Evolutionary conservation across 257 asterid genomes (phyloP).

Genomic region (Ballota nigra): DNA sequence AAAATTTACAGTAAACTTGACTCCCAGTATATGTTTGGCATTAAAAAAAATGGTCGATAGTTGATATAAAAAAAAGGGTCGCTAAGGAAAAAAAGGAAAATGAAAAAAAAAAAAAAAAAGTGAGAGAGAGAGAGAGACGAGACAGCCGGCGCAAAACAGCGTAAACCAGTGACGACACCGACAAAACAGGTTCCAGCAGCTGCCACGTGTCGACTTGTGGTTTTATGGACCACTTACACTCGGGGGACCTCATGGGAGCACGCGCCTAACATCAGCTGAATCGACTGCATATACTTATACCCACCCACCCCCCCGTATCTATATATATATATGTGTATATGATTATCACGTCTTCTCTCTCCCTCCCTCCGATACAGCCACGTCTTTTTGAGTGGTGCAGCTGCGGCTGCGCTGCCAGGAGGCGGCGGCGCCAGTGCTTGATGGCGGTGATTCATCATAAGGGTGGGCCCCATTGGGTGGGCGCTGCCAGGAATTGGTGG

Average conservation of each 20-base stretch:
- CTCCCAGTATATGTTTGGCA: too few relatives aligned
- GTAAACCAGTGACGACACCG: not conserved
- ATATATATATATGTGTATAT: not conserved
- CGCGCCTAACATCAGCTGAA: slow-evolving; percentile 13
- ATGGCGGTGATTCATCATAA: slow-evolving; percentile 1
- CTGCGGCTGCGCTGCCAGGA: slow-evolving; percentile 19
- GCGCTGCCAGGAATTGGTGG: slow-evolving; percentile 5
- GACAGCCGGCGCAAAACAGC: not conserved
- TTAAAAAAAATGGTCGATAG: too few relatives aligned
- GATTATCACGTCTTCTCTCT: not conserved
- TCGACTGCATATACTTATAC: not conserved
- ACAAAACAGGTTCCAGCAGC: slow-evolving; percentile 3
- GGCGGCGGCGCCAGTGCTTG: slow-evolving; percentile 16
- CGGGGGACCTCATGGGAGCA: slow-evolving; percentile 20
- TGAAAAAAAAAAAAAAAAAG: not conserved
- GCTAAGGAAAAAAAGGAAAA: not conserved
- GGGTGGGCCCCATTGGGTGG: slow-evolving; percentile 15
- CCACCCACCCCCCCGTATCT: too few relatives aligned
- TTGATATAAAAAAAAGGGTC: not conserved
- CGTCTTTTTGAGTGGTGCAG: not conserved
- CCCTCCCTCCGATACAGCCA: not conserved
- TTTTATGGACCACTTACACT: slow-evolving; percentile 29
- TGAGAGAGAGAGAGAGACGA: not conserved
- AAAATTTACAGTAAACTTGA: too few relatives aligned
- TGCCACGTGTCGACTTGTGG: slow-evolving; percentile 24